These are phyloP conservation scores for Prunus salicina DNA, from an alignment of 306 rosid species.

Conservation along the genomic window DNA sequence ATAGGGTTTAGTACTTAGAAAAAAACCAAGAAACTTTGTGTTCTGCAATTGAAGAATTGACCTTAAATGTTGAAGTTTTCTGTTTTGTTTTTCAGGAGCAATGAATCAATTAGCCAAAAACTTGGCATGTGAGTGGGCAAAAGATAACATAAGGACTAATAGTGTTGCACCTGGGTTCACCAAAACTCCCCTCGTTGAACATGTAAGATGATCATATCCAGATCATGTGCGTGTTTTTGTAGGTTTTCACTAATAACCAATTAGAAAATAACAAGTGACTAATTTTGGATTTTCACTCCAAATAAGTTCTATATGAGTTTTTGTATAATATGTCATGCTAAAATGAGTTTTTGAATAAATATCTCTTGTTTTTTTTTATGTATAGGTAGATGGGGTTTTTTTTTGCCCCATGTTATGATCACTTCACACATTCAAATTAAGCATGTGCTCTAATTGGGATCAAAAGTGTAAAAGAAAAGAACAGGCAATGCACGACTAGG, in stretches of 20 bases:
- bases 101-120: slow-evolving; percentile 46
- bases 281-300: too few relatives aligned
- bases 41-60: neutral
- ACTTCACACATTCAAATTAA: too few relatives aligned
- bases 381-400: neutral
- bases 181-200: slow-evolving; percentile 28
- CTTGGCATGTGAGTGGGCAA: slow-evolving; percentile 66
- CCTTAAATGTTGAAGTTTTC: neutral
- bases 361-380: neutral
- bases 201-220: neutral
- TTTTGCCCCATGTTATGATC: too few relatives aligned
- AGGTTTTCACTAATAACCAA: neutral
- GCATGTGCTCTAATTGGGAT: too few relatives aligned
- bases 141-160: slow-evolving; percentile 55
- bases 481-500: too few relatives aligned
- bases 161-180: slow-evolving; percentile 48
- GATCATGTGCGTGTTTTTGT: neutral
- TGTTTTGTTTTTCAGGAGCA: slow-evolving; percentile 32
- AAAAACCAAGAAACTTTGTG: neutral
- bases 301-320: too few relatives aligned
- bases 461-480: too few relatives aligned
- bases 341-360: too few relatives aligned
- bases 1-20: neutral
- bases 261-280: too few relatives aligned
- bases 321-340: too few relatives aligned